Evolutionary conservation across 768 basidiomycete genomes (phyloP).

Genomic region (Leucosporidium yakuticum): DNA sequence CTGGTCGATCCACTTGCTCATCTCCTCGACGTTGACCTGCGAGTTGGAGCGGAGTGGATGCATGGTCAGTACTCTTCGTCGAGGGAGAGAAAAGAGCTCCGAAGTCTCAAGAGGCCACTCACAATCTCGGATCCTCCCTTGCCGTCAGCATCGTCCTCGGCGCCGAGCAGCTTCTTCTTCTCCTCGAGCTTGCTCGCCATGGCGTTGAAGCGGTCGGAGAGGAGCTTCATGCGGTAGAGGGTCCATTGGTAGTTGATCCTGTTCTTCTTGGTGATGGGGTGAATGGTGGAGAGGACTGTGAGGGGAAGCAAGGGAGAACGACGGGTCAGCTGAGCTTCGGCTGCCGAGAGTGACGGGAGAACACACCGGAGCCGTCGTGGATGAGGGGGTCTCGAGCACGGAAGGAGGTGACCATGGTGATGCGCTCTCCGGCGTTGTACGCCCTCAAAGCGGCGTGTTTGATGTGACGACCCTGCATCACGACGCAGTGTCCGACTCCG

Average conservation of each 20-base stretch:
- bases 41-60: too few relatives aligned
- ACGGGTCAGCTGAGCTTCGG: too few relatives aligned
- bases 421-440: constrained; percentile 14
- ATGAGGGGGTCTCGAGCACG: constrained; percentile 20
- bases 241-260: constrained; percentile 22
- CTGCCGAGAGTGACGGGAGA: too few relatives aligned
- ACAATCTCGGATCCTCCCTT: constrained; percentile 2
- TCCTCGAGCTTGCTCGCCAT: constrained; percentile 9
- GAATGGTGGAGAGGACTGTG: constrained; percentile 21
- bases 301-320: too few relatives aligned
- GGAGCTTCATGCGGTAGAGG: constrained; percentile 17
- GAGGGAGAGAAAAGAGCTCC: too few relatives aligned
- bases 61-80: too few relatives aligned
- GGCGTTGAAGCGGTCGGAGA: constrained; percentile 15
- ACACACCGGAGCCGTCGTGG: constrained; percentile 12
- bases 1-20: constrained; percentile 13
- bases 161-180: constrained; percentile 11
- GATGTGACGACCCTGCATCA: constrained; percentile 17
- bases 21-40: constrained; percentile 9
- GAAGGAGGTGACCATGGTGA: constrained; percentile 24
- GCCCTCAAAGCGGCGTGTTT: constrained; percentile 22
- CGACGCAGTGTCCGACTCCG: constrained; percentile 9
- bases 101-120: background rate
- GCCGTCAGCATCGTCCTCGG: constrained; percentile 4
- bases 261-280: constrained; percentile 12